Evolutionary conservation across 495 filamentous ascomycete genomes (phyloP), one percentile per base, ranked within the genome.

Genomic region (Neurospora tetrasperma): DNA sequence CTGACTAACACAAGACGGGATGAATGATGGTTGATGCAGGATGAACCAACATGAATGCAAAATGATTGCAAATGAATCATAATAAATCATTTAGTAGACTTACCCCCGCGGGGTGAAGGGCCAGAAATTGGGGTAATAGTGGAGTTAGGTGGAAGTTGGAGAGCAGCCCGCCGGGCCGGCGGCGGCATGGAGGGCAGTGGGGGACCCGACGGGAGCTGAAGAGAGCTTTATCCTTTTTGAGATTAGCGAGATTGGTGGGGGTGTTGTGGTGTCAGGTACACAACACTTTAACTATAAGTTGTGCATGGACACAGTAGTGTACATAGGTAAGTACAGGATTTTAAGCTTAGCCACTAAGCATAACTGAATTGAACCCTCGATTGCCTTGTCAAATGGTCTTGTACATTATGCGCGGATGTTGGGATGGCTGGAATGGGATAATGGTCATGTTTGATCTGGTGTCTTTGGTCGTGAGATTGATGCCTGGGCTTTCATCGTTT

Each of bases 41-140:
- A 62, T 62, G 54, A 62, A 62, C 54, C 12, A 62, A 8, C 2
- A 9, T 62, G 54, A 62, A 9, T 1, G 7, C 5, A 16, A 16
- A 42, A 44, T 74, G 48, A 72, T 31, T 18, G n/a, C 68, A 12
- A 40, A 69, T 80, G 79, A 78, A 42, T 68, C 43, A 72, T n/a
- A 59, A 70, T 80, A 77, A 79, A 70, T 80, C 79, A 80, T 76
- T 59, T 40, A 70, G 6, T 72, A 40, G 0, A 23, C 0, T 2
- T 9, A 31, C 71, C 0, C 71, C 71, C 48, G 7, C 0, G 23
- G 9, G 0, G n/a, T 12, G 5, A 8, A 8, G n/a, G 3, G 14
- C 18, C 20, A 12, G 0, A 1, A 62, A 35, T 62, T 35, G 54
- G 54, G 14, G 27, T 31, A 62, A 62, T 7, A 31, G 54, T 16